Conservation (phyloP, 1,284 basidiomycete species). For the Termitomyces sp. region DNA sequence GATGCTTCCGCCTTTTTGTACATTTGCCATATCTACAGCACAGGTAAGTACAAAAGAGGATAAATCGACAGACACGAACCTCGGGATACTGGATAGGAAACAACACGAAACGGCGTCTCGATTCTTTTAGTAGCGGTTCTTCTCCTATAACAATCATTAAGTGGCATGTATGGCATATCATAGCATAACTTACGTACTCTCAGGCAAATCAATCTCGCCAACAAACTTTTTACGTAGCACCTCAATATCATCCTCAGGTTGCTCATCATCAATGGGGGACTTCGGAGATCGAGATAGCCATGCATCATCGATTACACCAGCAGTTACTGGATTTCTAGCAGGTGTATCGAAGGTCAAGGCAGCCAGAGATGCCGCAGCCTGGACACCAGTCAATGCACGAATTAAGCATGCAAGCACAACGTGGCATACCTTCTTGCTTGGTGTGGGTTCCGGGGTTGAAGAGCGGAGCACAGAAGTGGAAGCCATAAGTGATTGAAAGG, state of each 20-base stretch:
- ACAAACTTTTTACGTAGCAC: constrained; percentile 43
- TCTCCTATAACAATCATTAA: constrained; percentile 39
- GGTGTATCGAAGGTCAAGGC: constrained; percentile 33
- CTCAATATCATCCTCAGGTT: constrained; percentile 19
- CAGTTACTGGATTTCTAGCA: constrained; percentile 23
- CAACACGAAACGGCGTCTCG: constrained; percentile 80
- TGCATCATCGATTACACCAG: constrained; percentile 31
- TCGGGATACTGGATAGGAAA: constrained; percentile 95
- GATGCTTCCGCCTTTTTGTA: constrained; percentile 92
- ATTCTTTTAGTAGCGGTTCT: constrained; percentile 81
- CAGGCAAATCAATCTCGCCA: constrained; percentile 60
- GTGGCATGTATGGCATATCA: neutral
- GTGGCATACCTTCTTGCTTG: constrained; percentile 36
- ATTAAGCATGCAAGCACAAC: constrained; percentile 10
- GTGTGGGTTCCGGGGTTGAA: constrained; percentile 30
- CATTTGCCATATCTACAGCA: constrained; percentile 86
- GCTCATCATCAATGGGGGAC: constrained; percentile 26
- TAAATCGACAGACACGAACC: constrained; percentile 34
- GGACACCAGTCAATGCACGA: constrained; percentile 5
- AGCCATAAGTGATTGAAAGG: constrained; percentile 16
- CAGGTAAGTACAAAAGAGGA: neutral
- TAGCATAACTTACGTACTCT: constrained; percentile 41
- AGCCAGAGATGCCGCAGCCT: constrained; percentile 37
- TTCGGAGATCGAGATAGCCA: constrained; percentile 35
- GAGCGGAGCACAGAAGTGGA: constrained; percentile 18